Percentiles rank a stretch among this genome's conserved stretches.
phyloP scores from a whole-genome alignment of 2,329 filamentous ascomycete species.

The Hypoxylon sp. region DNA sequence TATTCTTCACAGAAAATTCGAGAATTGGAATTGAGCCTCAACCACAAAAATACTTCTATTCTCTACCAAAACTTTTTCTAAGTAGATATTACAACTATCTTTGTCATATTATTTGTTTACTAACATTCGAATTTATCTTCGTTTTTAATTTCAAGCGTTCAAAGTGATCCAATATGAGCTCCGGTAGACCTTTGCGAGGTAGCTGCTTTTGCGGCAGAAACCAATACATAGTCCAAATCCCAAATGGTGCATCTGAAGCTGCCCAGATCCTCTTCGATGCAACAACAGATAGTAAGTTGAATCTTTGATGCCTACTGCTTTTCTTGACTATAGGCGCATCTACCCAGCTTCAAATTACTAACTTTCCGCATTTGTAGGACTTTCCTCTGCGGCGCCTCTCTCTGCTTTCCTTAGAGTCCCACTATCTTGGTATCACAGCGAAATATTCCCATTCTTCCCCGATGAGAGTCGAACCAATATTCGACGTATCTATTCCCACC shows the following conservation, averaged over 20 bases:
- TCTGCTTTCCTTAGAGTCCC: constrained; percentile 88
- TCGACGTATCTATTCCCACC: constrained; percentile 76
- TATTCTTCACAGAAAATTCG: constrained; percentile 23
- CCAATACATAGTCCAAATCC: constrained; percentile 81
- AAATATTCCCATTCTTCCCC: constrained; percentile 80
- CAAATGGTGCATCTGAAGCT: constrained; percentile 67
- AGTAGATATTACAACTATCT: background rate
- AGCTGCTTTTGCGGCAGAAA: constrained; percentile 90
- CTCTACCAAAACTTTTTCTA: constrained; percentile 6
- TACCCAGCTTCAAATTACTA: constrained; percentile 12
- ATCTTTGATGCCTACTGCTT: background rate
- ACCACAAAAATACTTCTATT: constrained; percentile 9
- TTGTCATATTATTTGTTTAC: constrained; percentile 4
- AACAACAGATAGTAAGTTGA: constrained; percentile 76
- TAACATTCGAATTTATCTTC: background rate
- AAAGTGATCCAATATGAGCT: constrained; percentile 59
- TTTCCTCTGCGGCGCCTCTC: constrained; percentile 78
- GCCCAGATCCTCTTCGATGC: constrained; percentile 83
- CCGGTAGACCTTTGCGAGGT: constrained; percentile 74
- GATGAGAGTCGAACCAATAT: constrained; percentile 81
- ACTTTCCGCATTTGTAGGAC: constrained; percentile 61
- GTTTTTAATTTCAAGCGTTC: constrained; percentile 8
- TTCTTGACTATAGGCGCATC: background rate
- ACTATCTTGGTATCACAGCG: constrained; percentile 83
- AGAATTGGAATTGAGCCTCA: constrained; percentile 25